Base-by-base conservation (phyloP, 805 yeast species). In the Candida adriatica region DNA sequence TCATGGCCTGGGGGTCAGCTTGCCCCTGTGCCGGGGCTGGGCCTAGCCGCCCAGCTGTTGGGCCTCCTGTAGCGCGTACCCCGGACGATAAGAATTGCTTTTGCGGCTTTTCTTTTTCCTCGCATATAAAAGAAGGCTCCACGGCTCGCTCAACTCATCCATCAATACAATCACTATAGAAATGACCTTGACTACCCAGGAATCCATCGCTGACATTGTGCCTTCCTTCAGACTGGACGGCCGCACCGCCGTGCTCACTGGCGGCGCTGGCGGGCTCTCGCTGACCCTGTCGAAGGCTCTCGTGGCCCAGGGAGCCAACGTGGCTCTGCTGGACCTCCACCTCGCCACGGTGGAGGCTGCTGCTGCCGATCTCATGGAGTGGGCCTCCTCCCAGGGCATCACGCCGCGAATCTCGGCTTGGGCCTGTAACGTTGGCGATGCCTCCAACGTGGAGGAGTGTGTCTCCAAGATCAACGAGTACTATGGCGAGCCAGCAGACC, bases 221-320 rank as follows among this genome's bases (percentile, higher is more conserved):
- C 87, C 86, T 40, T 62, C 55, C 35, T 79, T 77, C 56, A 70
- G 83, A 61, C 64, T 78, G 39, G 85, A 77, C 49, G 81, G 80
- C 37, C 73, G 77, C 51, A 63, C 79, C 34, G 85, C 86, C 25
- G 66, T 82, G 27, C 62, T 82, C 41, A 82, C 92, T 22, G 92
- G 92, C 28, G 92, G 88, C 7, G 78, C 86, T 21, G 92, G 92
- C 29, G 90, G 88, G 13, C 62, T 82, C 45, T 78, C 84, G 1
- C 61, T 76, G 22, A 75, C 79, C 11, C 51, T 80, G 32, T 64
- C 80, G 35, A 71, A 77, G 48, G 83, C 84, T 13, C 59, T 82
- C 22, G 55, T 82, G 9, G 82, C 83, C 4, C 83, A 81, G 47
- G 94, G 90, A 22, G 84, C 90, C 4, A 75, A 77, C 15, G 61